A percentile compares a stretch with the other conserved stretches of the same genome.
These are phyloP conservation scores for Magnaporthales sp. DNA, from an alignment of 2,329 filamentous ascomycete species.

Conservation along the genomic window DNA sequence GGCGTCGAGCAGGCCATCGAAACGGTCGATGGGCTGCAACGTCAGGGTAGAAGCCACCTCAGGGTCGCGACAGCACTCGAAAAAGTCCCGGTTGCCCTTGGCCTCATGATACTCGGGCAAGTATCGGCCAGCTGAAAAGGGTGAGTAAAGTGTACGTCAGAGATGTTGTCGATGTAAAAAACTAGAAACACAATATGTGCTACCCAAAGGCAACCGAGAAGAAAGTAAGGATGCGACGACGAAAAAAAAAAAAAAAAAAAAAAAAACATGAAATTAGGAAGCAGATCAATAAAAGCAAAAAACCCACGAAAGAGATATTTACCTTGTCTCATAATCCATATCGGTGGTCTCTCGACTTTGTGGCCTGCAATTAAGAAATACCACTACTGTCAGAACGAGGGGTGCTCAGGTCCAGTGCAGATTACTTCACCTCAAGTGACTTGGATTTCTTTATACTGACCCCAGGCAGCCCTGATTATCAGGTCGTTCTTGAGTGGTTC, in stretches of 20 bases:
- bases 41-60: conserved; percentile 91
- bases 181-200: no score
- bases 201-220: background rate
- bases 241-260: background rate
- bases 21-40: conserved; percentile 90
- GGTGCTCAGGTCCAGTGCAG: background rate
- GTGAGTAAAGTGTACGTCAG: background rate
- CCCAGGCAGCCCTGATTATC: conserved; percentile 80
- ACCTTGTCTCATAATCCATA: conserved; percentile 99
- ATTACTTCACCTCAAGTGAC: conserved; percentile 13
- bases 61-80: conserved; percentile 90
- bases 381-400: background rate
- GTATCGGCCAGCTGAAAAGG: conserved; percentile 72
- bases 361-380: conserved; percentile 51
- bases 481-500: conserved; percentile 87
- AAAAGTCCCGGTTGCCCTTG: conserved; percentile 88
- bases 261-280: background rate
- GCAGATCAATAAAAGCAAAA: background rate
- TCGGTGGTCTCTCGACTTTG: conserved; percentile 83
- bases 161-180: background rate
- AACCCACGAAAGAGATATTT: conserved; percentile 19
- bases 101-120: conserved; percentile 96
- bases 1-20: conserved; percentile 80
- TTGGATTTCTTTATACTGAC: conserved; percentile 41
- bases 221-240: no score